phyloP scores from a whole-genome alignment of 495 filamentous ascomycete genomes.

The Pseudomonodictys pantanalensis region DNA sequence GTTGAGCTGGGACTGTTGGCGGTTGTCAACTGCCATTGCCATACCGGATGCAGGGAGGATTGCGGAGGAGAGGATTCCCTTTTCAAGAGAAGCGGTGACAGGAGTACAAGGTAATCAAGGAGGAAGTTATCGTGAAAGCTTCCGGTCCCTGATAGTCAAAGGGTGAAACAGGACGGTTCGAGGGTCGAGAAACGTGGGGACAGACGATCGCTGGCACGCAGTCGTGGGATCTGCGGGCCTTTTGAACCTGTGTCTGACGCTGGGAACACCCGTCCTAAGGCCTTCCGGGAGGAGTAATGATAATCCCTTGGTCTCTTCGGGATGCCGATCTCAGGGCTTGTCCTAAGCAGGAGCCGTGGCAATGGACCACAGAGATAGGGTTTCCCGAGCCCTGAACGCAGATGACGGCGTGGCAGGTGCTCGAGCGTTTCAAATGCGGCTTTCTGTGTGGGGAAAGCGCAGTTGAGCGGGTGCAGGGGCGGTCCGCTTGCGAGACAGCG shows the following conservation, averaged over 20 bases:
- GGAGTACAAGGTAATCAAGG: conserved; percentile 16
- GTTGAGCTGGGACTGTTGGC: conserved; percentile 76
- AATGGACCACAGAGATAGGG: conserved; percentile 32
- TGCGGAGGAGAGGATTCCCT: conserved; percentile 11
- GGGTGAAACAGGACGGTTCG: conserved; percentile 31
- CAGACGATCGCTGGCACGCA: conserved; percentile 31
- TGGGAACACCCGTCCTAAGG: conserved; percentile 25
- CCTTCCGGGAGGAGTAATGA: conserved; percentile 27
- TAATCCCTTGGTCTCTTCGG: conserved; percentile 15
- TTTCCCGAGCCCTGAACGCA: conserved; percentile 17
- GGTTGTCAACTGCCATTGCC: conserved; percentile 81
- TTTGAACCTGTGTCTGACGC: conserved; percentile 29
- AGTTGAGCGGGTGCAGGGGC: conserved; percentile 12
- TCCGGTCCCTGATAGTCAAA: not conserved
- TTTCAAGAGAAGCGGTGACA: conserved; percentile 15
- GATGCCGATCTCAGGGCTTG: conserved; percentile 27
- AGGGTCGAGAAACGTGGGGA: conserved; percentile 35
- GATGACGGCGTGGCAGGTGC: conserved; percentile 31
- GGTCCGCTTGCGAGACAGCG: conserved; percentile 1
- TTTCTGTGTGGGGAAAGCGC: conserved; percentile 24
- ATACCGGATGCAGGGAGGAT: conserved; percentile 51
- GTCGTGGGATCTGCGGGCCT: conserved; percentile 33
- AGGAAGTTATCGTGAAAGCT: conserved; percentile 16
- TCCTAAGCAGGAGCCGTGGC: conserved; percentile 29
- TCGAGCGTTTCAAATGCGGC: conserved; percentile 27